These are phyloP conservation scores for Quillaja saponaria DNA, from an alignment of 306 rosid species.

Conservation along the genomic window DNA sequence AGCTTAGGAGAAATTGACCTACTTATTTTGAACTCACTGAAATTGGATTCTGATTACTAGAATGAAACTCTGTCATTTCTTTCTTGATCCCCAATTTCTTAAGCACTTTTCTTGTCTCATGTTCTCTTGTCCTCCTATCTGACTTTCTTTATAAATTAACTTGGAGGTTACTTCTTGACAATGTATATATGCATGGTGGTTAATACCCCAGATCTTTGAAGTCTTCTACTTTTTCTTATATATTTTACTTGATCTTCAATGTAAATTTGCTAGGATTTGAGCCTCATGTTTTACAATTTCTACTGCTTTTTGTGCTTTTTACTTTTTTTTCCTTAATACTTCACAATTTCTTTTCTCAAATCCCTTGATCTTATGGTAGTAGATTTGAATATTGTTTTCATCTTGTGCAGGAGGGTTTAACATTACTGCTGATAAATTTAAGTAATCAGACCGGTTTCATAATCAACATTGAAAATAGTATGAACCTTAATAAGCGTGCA, in stretches of 20 bases:
- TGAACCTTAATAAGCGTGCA: conserved; percentile 14
- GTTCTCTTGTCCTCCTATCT: too few relatives aligned
- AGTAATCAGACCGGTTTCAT: conserved; percentile 70
- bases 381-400: not conserved
- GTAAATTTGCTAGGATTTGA: not conserved
- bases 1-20: too few relatives aligned
- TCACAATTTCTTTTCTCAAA: conserved; percentile 10
- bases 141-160: too few relatives aligned
- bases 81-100: too few relatives aligned
- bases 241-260: not conserved
- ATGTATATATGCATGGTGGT: too few relatives aligned
- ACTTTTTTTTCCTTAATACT: not conserved
- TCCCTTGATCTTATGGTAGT: not conserved
- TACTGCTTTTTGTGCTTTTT: not conserved
- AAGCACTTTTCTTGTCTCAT: too few relatives aligned
- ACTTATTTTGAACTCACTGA: too few relatives aligned
- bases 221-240: too few relatives aligned
- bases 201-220: too few relatives aligned
- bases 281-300: not conserved
- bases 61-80: too few relatives aligned
- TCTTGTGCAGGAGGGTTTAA: conserved; percentile 62
- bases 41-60: too few relatives aligned
- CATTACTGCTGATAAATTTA: conserved; percentile 74
- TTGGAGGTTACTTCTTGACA: too few relatives aligned
- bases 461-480: conserved; percentile 38